Percentiles rank a stretch among this genome's conserved stretches.
Conservation (phyloP, 768 basidiomycete species). For the Leccinum uliginosum region DNA sequence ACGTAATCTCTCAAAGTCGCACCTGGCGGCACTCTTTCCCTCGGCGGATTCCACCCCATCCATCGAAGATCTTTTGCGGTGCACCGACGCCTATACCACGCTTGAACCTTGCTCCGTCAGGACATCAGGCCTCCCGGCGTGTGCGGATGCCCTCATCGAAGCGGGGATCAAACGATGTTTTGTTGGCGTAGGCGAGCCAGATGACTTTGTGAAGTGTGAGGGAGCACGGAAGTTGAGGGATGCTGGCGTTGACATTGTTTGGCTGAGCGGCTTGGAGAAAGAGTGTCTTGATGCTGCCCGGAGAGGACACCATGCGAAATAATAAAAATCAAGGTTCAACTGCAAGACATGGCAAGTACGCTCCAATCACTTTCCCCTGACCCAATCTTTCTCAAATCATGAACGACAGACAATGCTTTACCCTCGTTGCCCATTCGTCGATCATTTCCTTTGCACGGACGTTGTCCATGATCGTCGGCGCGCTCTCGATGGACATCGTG, state of each 20-base stretch:
- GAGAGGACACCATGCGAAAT: slow-evolving; percentile 37
- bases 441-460: slow-evolving; percentile 16
- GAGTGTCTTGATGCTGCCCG: slow-evolving; percentile 82
- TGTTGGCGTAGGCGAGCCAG: slow-evolving; percentile 88
- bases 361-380: background rate
- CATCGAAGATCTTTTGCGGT: slow-evolving; percentile 47
- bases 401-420: slow-evolving; percentile 11
- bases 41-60: slow-evolving; percentile 26
- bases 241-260: slow-evolving; percentile 72
- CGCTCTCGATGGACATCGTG: slow-evolving; percentile 22
- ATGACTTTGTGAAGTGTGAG: slow-evolving; percentile 92
- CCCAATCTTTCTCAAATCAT: background rate
- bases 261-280: slow-evolving; percentile 69
- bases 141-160: slow-evolving; percentile 76
- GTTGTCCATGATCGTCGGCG: slow-evolving; percentile 11
- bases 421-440: slow-evolving; percentile 17
- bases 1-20: slow-evolving; percentile 35
- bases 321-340: background rate
- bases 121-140: slow-evolving; percentile 81
- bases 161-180: slow-evolving; percentile 71
- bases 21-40: slow-evolving; percentile 46
- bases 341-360: slow-evolving; percentile 2
- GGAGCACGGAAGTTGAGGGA: slow-evolving; percentile 70
- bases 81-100: slow-evolving; percentile 83
- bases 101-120: slow-evolving; percentile 94